Base-by-base conservation (phyloP, 495 filamentous ascomycete genomes). In the Chaetomium fimeti region DNA sequence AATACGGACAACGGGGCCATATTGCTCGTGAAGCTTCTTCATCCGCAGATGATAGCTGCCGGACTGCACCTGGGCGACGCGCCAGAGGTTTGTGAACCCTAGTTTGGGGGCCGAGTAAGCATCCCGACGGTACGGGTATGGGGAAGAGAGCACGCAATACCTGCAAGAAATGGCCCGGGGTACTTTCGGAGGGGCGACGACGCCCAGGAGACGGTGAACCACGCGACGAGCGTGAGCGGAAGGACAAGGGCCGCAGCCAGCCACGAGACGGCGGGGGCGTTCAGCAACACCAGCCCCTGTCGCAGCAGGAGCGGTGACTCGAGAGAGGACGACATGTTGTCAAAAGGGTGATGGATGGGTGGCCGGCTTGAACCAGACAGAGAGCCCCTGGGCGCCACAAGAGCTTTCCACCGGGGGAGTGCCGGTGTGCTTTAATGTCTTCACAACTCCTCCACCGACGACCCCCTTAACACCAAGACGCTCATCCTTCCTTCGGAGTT, bases 1-100 rank as follows among this genome's bases (percentile, higher is more conserved):
- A 29, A 51, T 51, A 11, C 48, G 48, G 48, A 51, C 48, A 13
- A 51, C 24, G 1, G 48, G 48, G 20, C 48, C 85, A 69, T 85
- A 80, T 53, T 75, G 71, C 29, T 73, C 43, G 65, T 85, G 84
- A 2, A 84, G 71, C 3, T 67, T 58, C 20, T 74, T 60, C 28
- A 75, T 63, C 20, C 43, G 57, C 0, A 36, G 8, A 9, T 73
- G 71, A 53, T 72, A 79, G 0, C 66, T 60, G 18, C 74, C 72
- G 45, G 59, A 73, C 16, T 61, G 42, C 5, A 71, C 66, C 22
- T 70, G 62, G 48, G 45, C 68, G 38, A 77, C 69, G 25, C 74
- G 71, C 77, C 77, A 80, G 20, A 78, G 43, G 29, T 78, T 77
- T 9, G 78, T 77, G 62, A 67, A 78, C 38, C 62, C 71, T 71